Base-by-base conservation (phyloP, 2,329 filamentous ascomycete species). In the Domatiomyces globalis region DNA sequence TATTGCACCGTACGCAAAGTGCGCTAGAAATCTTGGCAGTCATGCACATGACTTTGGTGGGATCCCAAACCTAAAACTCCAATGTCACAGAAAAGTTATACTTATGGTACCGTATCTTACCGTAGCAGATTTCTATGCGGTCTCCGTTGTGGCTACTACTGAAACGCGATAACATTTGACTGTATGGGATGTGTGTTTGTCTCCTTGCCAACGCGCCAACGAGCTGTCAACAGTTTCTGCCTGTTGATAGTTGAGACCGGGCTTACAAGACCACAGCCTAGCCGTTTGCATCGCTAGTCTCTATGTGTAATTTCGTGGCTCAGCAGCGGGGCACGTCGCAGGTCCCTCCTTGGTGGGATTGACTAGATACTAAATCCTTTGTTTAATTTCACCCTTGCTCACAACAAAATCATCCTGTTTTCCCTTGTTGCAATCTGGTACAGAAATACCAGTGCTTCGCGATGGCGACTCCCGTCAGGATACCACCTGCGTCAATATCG, bases 391-490 rank as follows among this genome's bases (percentile, higher is more conserved):
- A 39, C 33, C 33, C 33, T 39, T 39, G 4, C 33, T 39, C 33
- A 39, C 33, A 39, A 39, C 33, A 39, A 39, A 39, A 4, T 33
- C 29, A 3, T 12, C 9, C 22, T 25, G 22, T 33, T 9, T 33
- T 39, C 10, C 33, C 12, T 39, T 39, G 33, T 39, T 39, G 33
- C 33, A 39, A 15, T 39, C 33, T 12, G 33, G 12, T 15, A 39
- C 29, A 2, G 29, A 15, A 39, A 15, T 15, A 12, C 33, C 33
- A 15, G 12, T 39, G 15, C 15, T 39, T 39, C 33, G 33, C 15
- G 33, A 59, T 59, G 57, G 51, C 56, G 33, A 57, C 58, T 46
- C 54, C 61, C n/a, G 42, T 57, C 5, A 55, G 51, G 45, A 51
- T 47, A 53, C 57, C 60, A 12, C 48, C 57, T 7, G 49, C 54